These are phyloP conservation scores for Lactifluus pinguis DNA, from an alignment of 768 basidiomycete species.

Conservation along the genomic window DNA sequence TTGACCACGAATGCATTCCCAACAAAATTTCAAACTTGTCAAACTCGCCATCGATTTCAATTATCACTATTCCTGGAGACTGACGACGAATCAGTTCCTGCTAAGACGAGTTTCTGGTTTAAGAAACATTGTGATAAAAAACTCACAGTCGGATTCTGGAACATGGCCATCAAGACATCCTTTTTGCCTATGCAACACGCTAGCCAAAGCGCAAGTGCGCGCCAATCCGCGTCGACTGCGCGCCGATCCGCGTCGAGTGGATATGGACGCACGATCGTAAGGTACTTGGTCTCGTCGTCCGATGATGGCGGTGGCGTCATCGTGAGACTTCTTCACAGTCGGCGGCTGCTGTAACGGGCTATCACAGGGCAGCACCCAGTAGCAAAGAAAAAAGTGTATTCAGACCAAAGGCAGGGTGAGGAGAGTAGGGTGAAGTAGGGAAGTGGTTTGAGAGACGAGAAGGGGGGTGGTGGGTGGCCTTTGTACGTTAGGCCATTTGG, in stretches of 20 bases:
- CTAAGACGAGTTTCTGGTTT: neutral
- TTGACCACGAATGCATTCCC: constrained; percentile 36
- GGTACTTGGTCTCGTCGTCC: constrained; percentile 36
- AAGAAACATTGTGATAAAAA: neutral
- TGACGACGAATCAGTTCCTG: neutral
- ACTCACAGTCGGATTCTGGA: constrained; percentile 38
- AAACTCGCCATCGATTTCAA: constrained; percentile 32
- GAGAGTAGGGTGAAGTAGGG: too few relatives aligned
- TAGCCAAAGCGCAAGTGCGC: constrained; percentile 35
- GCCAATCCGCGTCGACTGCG: constrained; percentile 32
- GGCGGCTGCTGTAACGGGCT: too few relatives aligned
- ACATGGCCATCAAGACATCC: constrained; percentile 31
- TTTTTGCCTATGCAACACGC: constrained; percentile 32
- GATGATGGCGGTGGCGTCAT: constrained; percentile 25
- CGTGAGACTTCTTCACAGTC: too few relatives aligned
- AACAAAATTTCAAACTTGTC: constrained; percentile 29
- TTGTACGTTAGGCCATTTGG: too few relatives aligned
- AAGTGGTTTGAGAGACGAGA: too few relatives aligned
- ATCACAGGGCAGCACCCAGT: too few relatives aligned
- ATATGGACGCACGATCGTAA: constrained; percentile 37
- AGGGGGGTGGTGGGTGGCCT: too few relatives aligned
- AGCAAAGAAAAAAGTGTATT: too few relatives aligned
- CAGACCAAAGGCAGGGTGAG: too few relatives aligned
- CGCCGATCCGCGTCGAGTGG: constrained; percentile 30
- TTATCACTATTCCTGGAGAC: constrained; percentile 37